A percentile compares a stretch with the other conserved stretches of the same genome.
Evolutionary conservation across 768 basidiomycete genomes (phyloP).

Genomic region (Termitomyces sp.): DNA sequence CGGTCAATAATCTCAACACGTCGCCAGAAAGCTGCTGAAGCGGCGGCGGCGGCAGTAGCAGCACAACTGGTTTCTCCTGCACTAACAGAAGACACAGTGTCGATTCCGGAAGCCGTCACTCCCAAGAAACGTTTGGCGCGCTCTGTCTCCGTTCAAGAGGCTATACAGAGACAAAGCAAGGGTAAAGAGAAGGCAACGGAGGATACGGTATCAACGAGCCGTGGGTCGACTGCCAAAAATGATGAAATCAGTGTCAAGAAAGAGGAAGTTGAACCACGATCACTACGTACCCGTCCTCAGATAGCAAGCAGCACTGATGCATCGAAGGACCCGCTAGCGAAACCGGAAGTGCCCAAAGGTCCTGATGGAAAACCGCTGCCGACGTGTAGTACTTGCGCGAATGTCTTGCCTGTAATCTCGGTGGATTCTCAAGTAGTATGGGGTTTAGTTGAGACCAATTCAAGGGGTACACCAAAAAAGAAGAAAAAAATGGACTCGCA

Average conservation of each 20-base stretch:
- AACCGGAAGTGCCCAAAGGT: conserved; percentile 46
- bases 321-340: conserved; percentile 30
- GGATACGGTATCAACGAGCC: conserved; percentile 20
- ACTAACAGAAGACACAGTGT: conserved; percentile 39
- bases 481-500: conserved; percentile 49
- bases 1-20: conserved; percentile 61
- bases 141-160: conserved; percentile 24
- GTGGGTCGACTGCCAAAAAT: conserved; percentile 16
- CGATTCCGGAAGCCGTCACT: conserved; percentile 24
- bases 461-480: conserved; percentile 47
- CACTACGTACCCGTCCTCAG: conserved; percentile 46
- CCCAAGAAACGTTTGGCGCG: conserved; percentile 30
- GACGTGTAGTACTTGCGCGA: conserved; percentile 67
- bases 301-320: conserved; percentile 30
- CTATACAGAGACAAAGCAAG: conserved; percentile 29
- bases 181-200: conserved; percentile 27
- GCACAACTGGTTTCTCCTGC: conserved; percentile 45
- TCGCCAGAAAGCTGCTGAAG: conserved; percentile 42
- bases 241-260: conserved; percentile 27
- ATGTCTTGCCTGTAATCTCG: conserved; percentile 70
- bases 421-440: conserved; percentile 74
- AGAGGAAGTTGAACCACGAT: conserved; percentile 49
- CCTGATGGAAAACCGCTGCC: conserved; percentile 67
- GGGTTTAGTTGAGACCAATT: conserved; percentile 44
- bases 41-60: conserved; percentile 12